Conservation (phyloP, 2,329 filamentous ascomycete genomes). For the Paecilomyces sp. region DNA sequence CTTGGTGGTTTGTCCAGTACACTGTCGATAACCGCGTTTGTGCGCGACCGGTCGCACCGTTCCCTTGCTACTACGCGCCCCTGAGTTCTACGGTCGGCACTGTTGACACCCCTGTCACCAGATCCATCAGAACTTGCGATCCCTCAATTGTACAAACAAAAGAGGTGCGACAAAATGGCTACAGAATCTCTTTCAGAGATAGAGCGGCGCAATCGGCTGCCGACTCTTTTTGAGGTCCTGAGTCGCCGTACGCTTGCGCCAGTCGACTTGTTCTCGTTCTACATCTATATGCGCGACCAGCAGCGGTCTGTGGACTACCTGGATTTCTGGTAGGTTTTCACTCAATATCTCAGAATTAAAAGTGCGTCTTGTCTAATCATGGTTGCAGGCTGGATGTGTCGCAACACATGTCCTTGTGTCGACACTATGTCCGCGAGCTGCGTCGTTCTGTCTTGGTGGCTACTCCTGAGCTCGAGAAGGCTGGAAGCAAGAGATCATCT, state of each 20-base stretch:
- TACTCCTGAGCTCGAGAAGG: slow-evolving; percentile 82
- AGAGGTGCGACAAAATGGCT: background rate
- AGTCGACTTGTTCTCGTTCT: slow-evolving; percentile 96
- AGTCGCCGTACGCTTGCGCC: slow-evolving; percentile 90
- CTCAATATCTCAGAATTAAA: background rate
- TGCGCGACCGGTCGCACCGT: background rate
- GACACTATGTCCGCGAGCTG: slow-evolving; percentile 93
- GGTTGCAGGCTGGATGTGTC: slow-evolving; percentile 86
- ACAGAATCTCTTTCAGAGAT: slow-evolving; percentile 24
- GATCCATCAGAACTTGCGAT: background rate
- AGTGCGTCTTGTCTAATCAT: slow-evolving; percentile 6
- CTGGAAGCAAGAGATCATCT: slow-evolving; percentile 76
- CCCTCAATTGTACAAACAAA: background rate
- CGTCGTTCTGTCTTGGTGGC: slow-evolving; percentile 87
- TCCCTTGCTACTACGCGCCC: background rate
- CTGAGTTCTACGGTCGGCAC: background rate
- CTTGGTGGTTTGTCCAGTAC: background rate
- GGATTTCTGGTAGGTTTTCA: slow-evolving; percentile 76
- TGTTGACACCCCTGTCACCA: background rate
- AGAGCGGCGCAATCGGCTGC: slow-evolving; percentile 69
- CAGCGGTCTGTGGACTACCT: slow-evolving; percentile 96
- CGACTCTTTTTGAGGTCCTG: slow-evolving; percentile 91
- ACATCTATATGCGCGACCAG: slow-evolving; percentile 99
- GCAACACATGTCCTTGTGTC: slow-evolving; percentile 93
- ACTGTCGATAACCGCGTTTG: background rate